Evolutionary conservation across 345 rosid genomes (phyloP).

Genomic region (Corchorus capsularis): DNA sequence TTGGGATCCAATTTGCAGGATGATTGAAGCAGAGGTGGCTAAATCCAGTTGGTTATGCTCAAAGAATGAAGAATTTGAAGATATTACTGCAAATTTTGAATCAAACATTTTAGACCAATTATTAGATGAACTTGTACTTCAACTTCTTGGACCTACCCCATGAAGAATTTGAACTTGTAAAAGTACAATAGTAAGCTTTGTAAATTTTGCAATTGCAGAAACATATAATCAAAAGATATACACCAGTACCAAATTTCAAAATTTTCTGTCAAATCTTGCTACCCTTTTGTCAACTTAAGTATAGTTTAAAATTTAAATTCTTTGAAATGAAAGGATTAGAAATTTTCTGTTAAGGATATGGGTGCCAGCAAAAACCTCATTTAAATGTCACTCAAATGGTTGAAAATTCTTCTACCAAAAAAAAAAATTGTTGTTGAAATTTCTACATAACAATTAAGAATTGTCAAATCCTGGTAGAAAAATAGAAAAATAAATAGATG

Average conservation of each 20-base stretch:
- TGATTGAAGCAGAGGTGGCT: constrained; percentile 26
- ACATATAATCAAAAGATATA: constrained; percentile 3
- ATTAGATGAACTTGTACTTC: constrained; percentile 43
- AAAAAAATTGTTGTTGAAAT: no score
- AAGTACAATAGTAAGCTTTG: not conserved
- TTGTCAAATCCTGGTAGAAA: no score
- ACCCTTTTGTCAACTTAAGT: no score
- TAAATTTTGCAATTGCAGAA: constrained; percentile 14
- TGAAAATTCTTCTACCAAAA: no score
- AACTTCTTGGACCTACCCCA: constrained; percentile 21
- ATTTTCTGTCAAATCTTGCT: no score
- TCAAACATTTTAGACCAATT: constrained; percentile 35
- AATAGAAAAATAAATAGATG: no score
- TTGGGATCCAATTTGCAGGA: constrained; percentile 34
- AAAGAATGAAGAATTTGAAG: constrained; percentile 37
- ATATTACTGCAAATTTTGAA: constrained; percentile 38
- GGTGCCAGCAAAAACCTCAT: no score
- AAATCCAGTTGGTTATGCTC: constrained; percentile 32
- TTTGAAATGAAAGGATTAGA: no score
- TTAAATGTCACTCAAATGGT: no score
- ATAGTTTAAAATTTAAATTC: no score
- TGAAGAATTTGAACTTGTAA: constrained; percentile 25
- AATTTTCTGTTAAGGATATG: no score
- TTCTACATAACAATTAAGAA: no score
- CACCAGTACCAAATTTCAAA: not conserved